Conservation (phyloP, 352 stramenopile genomes). For the Pythium monospermum region DNA sequence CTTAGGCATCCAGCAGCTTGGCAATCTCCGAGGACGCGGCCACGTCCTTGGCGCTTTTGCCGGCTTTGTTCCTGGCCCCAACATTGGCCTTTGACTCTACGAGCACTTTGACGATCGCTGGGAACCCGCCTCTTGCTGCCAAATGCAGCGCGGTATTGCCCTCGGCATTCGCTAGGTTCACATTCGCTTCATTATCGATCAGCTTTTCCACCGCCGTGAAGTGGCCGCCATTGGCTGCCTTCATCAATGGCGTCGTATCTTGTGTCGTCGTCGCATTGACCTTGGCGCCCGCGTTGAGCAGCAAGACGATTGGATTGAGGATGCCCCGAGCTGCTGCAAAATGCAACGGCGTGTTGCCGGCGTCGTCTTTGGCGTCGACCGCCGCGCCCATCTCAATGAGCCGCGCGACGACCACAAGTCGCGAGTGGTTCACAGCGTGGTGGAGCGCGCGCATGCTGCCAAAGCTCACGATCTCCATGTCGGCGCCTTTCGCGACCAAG, state of each 20-base stretch:
- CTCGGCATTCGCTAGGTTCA: conserved; percentile 56
- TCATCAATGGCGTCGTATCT: conserved; percentile 84
- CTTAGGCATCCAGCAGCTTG: conserved; percentile 41
- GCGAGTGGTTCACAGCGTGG: conserved; percentile 81
- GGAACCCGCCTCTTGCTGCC: conserved; percentile 75
- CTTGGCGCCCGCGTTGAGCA: conserved; percentile 77
- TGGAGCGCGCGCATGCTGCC: conserved; percentile 77
- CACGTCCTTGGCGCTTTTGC: conserved; percentile 73
- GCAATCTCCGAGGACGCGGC: conserved; percentile 51
- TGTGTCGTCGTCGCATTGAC: conserved; percentile 65
- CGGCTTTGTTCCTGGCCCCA: conserved; percentile 62
- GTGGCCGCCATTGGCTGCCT: conserved; percentile 79
- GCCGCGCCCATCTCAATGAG: conserved; percentile 75
- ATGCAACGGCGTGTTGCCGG: conserved; percentile 81
- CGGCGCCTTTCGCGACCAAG: conserved; percentile 53
- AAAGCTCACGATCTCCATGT: conserved; percentile 70
- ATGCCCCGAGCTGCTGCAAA: conserved; percentile 78
- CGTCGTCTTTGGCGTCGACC: conserved; percentile 79
- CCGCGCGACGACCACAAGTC: conserved; percentile 46
- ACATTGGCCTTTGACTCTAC: conserved; percentile 48
- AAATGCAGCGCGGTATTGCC: conserved; percentile 85
- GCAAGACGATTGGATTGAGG: conserved; percentile 74
- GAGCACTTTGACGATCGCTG: conserved; percentile 59
- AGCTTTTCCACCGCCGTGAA: conserved; percentile 82
- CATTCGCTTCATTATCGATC: conserved; percentile 73